Base-by-base conservation (phyloP, 2,329 filamentous ascomycete species). In the Penicillium sp. region DNA sequence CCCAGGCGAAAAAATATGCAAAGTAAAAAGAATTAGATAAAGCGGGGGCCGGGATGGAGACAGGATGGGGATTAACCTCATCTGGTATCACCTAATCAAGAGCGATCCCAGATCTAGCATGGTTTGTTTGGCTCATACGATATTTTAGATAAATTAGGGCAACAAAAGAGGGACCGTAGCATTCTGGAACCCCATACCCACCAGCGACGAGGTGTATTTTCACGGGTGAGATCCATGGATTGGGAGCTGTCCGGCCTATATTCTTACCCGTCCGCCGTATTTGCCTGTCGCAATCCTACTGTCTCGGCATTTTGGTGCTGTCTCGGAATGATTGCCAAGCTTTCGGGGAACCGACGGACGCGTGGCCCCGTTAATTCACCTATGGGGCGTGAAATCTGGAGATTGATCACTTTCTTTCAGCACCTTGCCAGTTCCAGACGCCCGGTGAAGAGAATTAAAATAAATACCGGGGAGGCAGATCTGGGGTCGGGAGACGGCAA, bases 401-500 rank as follows among this genome's bases (percentile, higher is more conserved):
- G 46, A 55, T 49, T 27, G 18, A 41, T 44, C 23, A 26, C 20
- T 40, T 37, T 7, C 35, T 25, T 26, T 12, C 26, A 44, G 23
- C 27, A 43, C 51, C 48, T 54, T 54, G 15, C 58, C 56, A 50
- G 56, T 62, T 60, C 47, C 53, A 60, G 58, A 58, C 33, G 37
- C 26, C 46, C 60, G 58, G 60, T 61, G 58, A 20, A 52, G 15
- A 40, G 43, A 18, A 8, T 27, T 7, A 20, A 11, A 6, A 0
- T 2, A 49, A 47, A 33, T 47, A 23, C 26, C 35, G 55, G 55
- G 53, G 55, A 56, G 20, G 42, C 22, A 60, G 57, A 60, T 52
- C 55, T 51, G 59, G 55, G 57, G 47, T 46, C 26, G 18, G 18
- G n/a, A 22, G 18, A 33, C 44, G 46, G 46, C 15, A 35, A 4